phyloP scores from a whole-genome alignment of 2,329 filamentous ascomycete genomes.

The Penicillium sp. region DNA sequence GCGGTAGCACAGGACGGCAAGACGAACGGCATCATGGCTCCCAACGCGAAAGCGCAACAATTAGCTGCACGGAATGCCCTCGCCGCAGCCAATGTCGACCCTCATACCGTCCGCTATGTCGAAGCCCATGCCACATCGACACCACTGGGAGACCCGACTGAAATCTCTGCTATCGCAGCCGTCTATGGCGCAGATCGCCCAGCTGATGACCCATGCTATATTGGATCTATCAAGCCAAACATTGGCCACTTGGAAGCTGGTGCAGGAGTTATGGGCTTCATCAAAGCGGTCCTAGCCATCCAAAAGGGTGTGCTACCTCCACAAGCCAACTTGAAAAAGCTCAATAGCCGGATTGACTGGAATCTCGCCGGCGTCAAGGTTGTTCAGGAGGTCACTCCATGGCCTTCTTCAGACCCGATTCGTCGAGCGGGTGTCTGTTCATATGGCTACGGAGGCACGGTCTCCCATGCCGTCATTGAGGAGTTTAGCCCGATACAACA shows the following conservation, averaged over 20 bases:
- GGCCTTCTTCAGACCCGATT: not conserved
- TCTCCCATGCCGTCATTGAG: not conserved
- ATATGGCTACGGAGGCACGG: not conserved
- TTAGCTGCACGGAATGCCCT: slow-evolving; percentile 27
- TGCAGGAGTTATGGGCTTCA: not conserved
- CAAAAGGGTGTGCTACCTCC: not conserved
- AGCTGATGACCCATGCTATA: not conserved
- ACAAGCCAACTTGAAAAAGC: not conserved
- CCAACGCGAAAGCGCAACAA: slow-evolving; percentile 37
- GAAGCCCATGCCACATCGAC: not conserved
- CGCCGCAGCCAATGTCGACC: not conserved
- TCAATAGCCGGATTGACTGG: not conserved
- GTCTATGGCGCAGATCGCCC: not conserved
- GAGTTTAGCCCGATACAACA: not conserved
- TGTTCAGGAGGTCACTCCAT: not conserved
- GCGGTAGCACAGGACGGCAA: slow-evolving; percentile 40
- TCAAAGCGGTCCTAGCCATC: not conserved
- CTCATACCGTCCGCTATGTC: not conserved
- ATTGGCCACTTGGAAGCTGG: not conserved
- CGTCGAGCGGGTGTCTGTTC: not conserved
- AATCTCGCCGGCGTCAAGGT: not conserved
- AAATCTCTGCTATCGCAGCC: not conserved
- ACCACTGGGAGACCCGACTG: not conserved
- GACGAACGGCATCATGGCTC: slow-evolving; percentile 43
- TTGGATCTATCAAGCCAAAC: not conserved